Evolutionary conservation across 371 early-diverging fungal species (phyloP), one percentile per base, ranked within the genome.

Genomic region (Circinella minor): DNA sequence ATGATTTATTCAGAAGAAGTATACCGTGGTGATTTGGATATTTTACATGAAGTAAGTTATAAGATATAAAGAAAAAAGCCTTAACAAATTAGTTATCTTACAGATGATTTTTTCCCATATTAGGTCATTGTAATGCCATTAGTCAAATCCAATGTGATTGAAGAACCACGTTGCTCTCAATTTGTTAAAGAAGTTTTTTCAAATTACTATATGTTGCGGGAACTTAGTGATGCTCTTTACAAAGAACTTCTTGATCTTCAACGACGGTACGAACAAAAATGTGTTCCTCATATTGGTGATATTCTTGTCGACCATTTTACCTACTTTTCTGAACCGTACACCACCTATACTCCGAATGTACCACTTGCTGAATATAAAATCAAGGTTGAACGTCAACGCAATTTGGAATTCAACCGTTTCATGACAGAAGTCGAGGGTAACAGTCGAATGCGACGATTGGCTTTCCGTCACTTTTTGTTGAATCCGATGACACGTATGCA

Each of bases 331-430:
- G 80, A 92, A 57, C 90, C 93, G 0, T 96, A 93, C 68, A 89
- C 95, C n/a, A 88, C 85, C 27, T 98, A 97, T 77, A 93, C 96
- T 57, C 94, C 94, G 4, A 90, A 93, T 70, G 95, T 95, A 61
- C 84, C 90, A n/a, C 87, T 89, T 70, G 93, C 94, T 18, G 93
- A 95, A 77, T 88, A 95, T 72, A 79, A 88, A 47, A 86, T 96
- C 51, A 93, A 92, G 36, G 76, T 82, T 4, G 97, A 96, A 70
- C 87, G 84, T 64, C 83, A 81, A 47, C 77, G 71, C 18, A 96
- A 96, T 73, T 74, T 79, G 15, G 84, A 78, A 39, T 91, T 98
- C 49, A 84, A 79, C 43, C 88, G 87, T 71, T 96, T 95, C 74
- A 77, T 94, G 18, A 76, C 80, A 4, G 91, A 91, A 37, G 81